Base-by-base conservation (phyloP, 2,329 filamentous ascomycete species). In the Dothideomycetes sp. region DNA sequence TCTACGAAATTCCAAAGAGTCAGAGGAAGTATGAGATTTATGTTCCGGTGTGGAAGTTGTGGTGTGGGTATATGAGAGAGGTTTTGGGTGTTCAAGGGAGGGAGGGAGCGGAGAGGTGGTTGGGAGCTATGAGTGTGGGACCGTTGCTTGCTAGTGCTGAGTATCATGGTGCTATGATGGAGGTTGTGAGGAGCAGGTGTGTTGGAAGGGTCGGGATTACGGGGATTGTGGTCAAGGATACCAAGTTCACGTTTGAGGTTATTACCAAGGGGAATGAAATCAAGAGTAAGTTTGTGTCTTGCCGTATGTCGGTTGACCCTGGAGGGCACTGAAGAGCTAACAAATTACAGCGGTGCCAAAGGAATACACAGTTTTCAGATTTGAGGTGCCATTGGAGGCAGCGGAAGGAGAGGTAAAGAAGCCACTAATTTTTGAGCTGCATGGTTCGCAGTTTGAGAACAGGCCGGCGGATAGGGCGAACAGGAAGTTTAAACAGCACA, bases 191-290 rank as follows among this genome's bases (percentile, higher is more conserved):
- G 51, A 91, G 87, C 59, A 66, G 75, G 20, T 95, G 88, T 58
- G 75, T 82, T 12, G 79, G 83, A 40, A 71, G 89, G 12, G 88
- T 98, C 1, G 89, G 91, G 0, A 63, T 89, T 40, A 76, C 70
- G 52, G 91, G 91, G 12, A 89, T 96, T 51, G 83, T 96, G 45
- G 78, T 95, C 28, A 79, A 84, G 58, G 91, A 98, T 64, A 81
- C 83, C 37, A 86, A 82, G 58, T 89, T 83, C 54, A 80, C 82
- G 1, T 84, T 96, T 61, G 84, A 94, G 59, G 65, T 98, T 46
- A 73, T 96, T 27, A 94, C 85, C 3, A 68, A 62, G 53, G 71
- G 70, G 50, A 73, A 88, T 62, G 67, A 72, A 49, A 54, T 91
- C 30, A 94, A 91, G 65, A 69, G 70, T 74, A 52, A 59, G 68